A percentile compares a stretch with the other conserved stretches of the same genome.
Evolutionary conservation across 805 yeast species (phyloP).

Genomic region (Myxozyma mucilagina): DNA sequence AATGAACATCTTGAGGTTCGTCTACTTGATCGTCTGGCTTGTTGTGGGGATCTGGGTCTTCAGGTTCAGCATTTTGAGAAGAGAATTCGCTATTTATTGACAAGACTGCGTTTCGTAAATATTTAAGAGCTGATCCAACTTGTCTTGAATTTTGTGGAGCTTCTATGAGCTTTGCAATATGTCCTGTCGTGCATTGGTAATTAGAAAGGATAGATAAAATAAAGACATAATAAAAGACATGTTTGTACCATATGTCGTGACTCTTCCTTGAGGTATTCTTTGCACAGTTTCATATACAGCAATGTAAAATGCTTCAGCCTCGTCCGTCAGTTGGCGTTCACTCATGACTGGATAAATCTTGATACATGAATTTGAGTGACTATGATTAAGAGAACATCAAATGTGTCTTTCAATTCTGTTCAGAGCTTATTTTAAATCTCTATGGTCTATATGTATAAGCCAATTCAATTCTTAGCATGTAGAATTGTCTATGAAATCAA

Average conservation of each 20-base stretch:
- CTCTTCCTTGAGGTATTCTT: slow-evolving; percentile 61
- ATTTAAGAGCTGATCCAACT: slow-evolving; percentile 71
- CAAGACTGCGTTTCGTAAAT: slow-evolving; percentile 38
- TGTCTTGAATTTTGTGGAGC: slow-evolving; percentile 69
- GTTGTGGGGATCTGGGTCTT: slow-evolving; percentile 33
- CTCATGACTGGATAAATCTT: neutral
- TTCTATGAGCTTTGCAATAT: slow-evolving; percentile 63
- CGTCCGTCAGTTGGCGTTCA: slow-evolving; percentile 40
- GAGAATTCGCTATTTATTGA: neutral
- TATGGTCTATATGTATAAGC: too few species aligned
- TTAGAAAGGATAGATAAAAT: neutral
- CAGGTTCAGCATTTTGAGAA: neutral
- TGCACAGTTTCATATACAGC: slow-evolving; percentile 59
- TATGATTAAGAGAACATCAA: neutral
- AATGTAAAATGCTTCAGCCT: slow-evolving; percentile 56
- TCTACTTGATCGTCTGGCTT: slow-evolving; percentile 14
- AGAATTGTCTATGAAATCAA: too few species aligned
- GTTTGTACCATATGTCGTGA: slow-evolving; percentile 62
- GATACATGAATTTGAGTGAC: neutral
- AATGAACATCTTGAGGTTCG: slow-evolving; percentile 19
- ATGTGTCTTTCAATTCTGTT: too few species aligned
- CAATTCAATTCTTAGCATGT: too few species aligned
- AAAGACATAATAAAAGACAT: neutral
- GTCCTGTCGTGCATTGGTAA: slow-evolving; percentile 44
- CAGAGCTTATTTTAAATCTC: too few species aligned